A percentile compares a stretch with the other conserved stretches of the same genome.
Evolutionary conservation across 345 rosid species (phyloP).

Genomic region (Rhodomyrtus tomentosa): DNA sequence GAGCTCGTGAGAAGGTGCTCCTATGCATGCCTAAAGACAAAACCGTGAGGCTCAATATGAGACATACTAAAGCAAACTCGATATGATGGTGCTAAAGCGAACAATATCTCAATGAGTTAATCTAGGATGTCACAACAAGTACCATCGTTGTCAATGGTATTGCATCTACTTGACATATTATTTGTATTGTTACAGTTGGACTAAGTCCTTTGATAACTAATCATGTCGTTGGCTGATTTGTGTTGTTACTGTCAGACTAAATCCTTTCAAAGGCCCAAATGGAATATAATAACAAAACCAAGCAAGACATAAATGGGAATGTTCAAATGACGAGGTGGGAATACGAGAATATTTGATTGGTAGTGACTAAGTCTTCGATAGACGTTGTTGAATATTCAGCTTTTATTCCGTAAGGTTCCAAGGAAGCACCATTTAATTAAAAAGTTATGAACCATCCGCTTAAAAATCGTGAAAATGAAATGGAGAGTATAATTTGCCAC

Average conservation of each 20-base stretch:
- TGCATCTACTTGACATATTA: no score
- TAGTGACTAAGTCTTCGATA: not conserved
- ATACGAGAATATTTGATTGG: not conserved
- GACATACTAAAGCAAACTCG: no score
- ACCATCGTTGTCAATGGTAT: no score
- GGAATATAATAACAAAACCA: not conserved
- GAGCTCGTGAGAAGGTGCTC: no score
- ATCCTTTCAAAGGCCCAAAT: not conserved
- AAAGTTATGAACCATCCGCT: not conserved
- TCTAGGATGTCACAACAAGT: no score
- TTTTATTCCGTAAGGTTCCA: not conserved
- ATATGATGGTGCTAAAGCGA: no score
- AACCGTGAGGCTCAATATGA: no score
- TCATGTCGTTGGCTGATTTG: not conserved
- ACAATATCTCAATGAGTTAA: no score
- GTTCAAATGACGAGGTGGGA: not conserved
- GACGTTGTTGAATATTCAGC: not conserved
- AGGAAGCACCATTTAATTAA: not conserved
- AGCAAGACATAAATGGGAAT: no score
- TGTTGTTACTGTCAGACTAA: not conserved
- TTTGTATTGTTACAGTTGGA: no score
- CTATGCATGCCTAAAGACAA: no score
- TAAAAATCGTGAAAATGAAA: not conserved
- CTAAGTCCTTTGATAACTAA: not conserved
- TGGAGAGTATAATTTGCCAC: no score